A percentile compares a stretch with the other conserved stretches of the same genome.
phyloP scores from a whole-genome alignment of 257 asterid species.

The Petunia secreta region DNA sequence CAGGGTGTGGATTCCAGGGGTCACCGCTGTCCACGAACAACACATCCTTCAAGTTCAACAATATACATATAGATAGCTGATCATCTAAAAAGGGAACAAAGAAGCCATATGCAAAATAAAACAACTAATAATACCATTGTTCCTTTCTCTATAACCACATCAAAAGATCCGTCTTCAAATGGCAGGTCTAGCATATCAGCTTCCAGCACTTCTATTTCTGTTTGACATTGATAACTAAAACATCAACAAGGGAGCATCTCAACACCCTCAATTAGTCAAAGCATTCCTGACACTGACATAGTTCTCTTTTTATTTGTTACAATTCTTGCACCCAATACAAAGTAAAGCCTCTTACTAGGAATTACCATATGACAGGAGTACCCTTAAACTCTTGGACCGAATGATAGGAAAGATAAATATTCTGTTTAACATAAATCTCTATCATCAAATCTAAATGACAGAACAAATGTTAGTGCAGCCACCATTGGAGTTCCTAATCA shows the following conservation, averaged over 20 bases:
- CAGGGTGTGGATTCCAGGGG: slow-evolving; percentile 92
- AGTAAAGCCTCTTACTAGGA: not conserved
- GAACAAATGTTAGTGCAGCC: not conserved
- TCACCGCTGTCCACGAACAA: slow-evolving; percentile 96
- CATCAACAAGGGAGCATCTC: slow-evolving; percentile 21
- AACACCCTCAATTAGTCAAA: slow-evolving; percentile 7
- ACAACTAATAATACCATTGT: slow-evolving; percentile 69
- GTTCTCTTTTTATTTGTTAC: not conserved
- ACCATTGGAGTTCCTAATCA: not conserved
- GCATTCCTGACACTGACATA: not conserved
- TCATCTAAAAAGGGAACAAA: not conserved
- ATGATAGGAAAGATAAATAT: not conserved
- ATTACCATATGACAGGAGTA: not conserved
- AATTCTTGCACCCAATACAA: not conserved
- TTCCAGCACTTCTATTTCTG: slow-evolving; percentile 85
- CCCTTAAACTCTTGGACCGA: not conserved
- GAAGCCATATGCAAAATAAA: slow-evolving; percentile 14
- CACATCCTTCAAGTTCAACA: slow-evolving; percentile 72
- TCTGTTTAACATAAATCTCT: not conserved
- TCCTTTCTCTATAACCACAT: slow-evolving; percentile 96
- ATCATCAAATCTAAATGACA: not conserved
- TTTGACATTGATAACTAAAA: slow-evolving; percentile 26
- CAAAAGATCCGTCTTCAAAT: slow-evolving; percentile 75
- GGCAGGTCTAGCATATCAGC: slow-evolving; percentile 98
- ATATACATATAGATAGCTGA: slow-evolving; percentile 14